phyloP scores from a whole-genome alignment of 2,329 filamentous ascomycete genomes.

The Colletotrichum lini region DNA sequence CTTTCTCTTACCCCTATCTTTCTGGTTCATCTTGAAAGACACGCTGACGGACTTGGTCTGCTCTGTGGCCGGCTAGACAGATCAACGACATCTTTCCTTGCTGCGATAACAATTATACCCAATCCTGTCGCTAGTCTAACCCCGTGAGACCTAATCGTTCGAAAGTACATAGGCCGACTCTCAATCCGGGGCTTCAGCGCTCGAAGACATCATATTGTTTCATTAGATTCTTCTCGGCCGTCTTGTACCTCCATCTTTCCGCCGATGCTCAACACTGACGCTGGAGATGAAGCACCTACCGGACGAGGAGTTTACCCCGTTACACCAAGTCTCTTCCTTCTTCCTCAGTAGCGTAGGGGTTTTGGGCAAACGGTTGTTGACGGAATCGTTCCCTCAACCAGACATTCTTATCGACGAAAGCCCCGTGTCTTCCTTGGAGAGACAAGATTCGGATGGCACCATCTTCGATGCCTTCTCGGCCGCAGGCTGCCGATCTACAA shows the following conservation, averaged over 20 bases:
- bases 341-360: neutral
- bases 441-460: neutral
- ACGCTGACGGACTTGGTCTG: neutral
- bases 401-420: neutral
- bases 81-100: neutral
- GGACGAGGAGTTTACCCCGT: too few species aligned
- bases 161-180: neutral
- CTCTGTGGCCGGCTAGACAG: neutral
- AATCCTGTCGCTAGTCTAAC: neutral
- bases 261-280: too few species aligned
- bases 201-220: neutral
- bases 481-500: neutral
- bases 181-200: neutral
- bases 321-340: too few species aligned
- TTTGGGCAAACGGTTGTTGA: neutral
- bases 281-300: neutral
- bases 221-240: too few species aligned
- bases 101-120: neutral
- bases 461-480: neutral
- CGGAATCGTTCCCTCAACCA: neutral
- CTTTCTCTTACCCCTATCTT: neutral
- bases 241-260: neutral
- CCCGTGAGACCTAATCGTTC: neutral
- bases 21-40: neutral
- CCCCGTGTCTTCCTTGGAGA: neutral